phyloP scores from a whole-genome alignment of 2,329 filamentous ascomycete species.

The Blumeria graminis region DNA sequence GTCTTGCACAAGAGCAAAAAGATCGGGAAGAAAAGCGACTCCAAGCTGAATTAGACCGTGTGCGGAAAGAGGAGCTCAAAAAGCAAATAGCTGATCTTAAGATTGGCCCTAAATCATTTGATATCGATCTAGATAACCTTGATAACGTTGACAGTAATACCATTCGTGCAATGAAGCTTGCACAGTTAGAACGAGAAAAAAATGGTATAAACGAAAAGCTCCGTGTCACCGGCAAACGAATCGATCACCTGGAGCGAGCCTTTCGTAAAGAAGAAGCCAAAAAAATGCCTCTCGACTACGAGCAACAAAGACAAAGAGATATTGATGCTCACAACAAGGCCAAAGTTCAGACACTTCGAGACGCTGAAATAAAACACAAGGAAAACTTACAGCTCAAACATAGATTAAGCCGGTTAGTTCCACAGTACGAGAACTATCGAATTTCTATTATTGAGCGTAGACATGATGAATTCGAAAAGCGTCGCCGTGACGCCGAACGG shows the following conservation, averaged over 20 bases:
- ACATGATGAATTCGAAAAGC: conserved; percentile 87
- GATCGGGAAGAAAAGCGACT: conserved; percentile 72
- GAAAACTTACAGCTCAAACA: conserved; percentile 85
- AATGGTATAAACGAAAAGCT: conserved; percentile 82
- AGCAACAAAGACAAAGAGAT: conserved; percentile 56
- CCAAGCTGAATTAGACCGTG: conserved; percentile 68
- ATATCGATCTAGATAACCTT: conserved; percentile 59
- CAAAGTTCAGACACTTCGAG: conserved; percentile 54
- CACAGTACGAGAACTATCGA: conserved; percentile 66
- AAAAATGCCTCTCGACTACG: conserved; percentile 71
- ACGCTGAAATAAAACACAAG: conserved; percentile 71
- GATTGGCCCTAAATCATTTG: conserved; percentile 51
- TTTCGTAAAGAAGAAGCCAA: conserved; percentile 90
- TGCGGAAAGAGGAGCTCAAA: conserved; percentile 82
- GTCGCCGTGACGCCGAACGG: conserved; percentile 70
- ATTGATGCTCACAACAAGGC: conserved; percentile 54
- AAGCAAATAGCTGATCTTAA: conserved; percentile 82
- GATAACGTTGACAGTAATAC: conserved; percentile 72
- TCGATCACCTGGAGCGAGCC: conserved; percentile 90
- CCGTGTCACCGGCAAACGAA: conserved; percentile 76
- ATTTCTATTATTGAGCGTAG: conserved; percentile 63
- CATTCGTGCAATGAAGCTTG: conserved; percentile 82
- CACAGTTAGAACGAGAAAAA: conserved; percentile 94
- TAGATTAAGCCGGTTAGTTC: conserved; percentile 63
- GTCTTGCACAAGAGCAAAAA: conserved; percentile 75